Base-by-base conservation (phyloP, 306 rosid species). In the Acacia melanoxylon region DNA sequence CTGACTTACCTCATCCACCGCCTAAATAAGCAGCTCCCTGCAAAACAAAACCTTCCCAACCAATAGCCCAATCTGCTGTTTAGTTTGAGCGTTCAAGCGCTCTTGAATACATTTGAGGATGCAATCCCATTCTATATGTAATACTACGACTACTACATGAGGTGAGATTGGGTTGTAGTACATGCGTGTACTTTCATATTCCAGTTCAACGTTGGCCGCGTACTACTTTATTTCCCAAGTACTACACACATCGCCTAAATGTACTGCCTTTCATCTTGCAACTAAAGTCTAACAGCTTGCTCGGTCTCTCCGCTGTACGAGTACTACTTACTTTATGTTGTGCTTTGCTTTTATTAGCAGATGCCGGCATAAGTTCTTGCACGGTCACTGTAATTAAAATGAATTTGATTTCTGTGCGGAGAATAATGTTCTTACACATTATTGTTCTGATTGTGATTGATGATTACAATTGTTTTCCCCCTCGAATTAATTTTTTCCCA, bases 111-210 rank as follows among this genome's bases (percentile, higher is more conserved):
- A 40, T 8, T 42, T 29, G 44, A 56, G 25, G 75, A 69, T 71
- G 74, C 44, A 12, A 44, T 75, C 11, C 19, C 29, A 76, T 31
- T 63, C 63, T 75, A 81, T 88, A 81, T 83, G 76, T 83, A 78
- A 42, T 42, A 5, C 62, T 10, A 17, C 41, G 35, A 37, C 41
- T 48, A 48, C 6, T 2, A 48, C 52, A 14, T 14, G 15, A 54
- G 24, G 63, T 24, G 72, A 17, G 72, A 17, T 22, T 22, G 59
- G 24, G 75, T 14, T 78, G 87, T 33, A 80, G 87, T 85, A 83
- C 86, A 77, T 51, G 54, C 35, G 52, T 79, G 91, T 83, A 86
- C 87, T 80, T 58, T 17, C 72, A 75, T 61, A 58, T 62, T 66
- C 37, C 29, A 41, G 75, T 80, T 58, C 68, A 81, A 74, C 41